phyloP scores from a whole-genome alignment of 176 grass and related monocot species.

The Olyra latifolia region DNA sequence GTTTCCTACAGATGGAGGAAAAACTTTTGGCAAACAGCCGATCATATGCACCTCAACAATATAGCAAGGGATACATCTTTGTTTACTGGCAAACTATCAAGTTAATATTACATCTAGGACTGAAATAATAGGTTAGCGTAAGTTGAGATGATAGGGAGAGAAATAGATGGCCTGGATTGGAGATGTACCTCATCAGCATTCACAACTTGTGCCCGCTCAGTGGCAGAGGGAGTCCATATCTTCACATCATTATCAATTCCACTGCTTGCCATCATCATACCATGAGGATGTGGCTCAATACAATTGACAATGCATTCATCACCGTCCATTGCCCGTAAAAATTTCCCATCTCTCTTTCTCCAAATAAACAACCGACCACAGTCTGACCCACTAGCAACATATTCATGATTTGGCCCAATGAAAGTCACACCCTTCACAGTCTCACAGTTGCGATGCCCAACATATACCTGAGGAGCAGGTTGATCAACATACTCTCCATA shows the following conservation, averaged over 20 bases:
- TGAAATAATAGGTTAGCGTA: conserved; percentile 25
- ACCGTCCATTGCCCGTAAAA: conserved; percentile 73
- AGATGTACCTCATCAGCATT: conserved; percentile 66
- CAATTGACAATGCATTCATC: conserved; percentile 84
- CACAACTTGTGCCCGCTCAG: conserved; percentile 48
- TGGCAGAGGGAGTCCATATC: conserved; percentile 78
- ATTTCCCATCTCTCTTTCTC: conserved; percentile 76
- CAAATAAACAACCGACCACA: conserved; percentile 91
- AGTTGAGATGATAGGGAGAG: conserved; percentile 1
- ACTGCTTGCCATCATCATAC: conserved; percentile 63
- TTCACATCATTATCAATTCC: conserved; percentile 92
- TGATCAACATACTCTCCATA: conserved; percentile 28
- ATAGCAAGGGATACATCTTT: background rate
- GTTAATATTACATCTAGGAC: background rate
- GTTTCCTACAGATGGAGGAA: conserved; percentile 5
- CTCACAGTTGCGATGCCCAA: conserved; percentile 73
- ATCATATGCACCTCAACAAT: background rate
- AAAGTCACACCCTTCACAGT: conserved; percentile 88
- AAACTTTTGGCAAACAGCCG: background rate
- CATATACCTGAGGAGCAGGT: conserved; percentile 51
- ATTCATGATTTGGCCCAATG: conserved; percentile 84
- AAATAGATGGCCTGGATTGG: background rate
- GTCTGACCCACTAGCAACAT: conserved; percentile 83
- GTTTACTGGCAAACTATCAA: conserved; percentile 13
- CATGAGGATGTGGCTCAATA: conserved; percentile 76